Evolutionary conservation across 2,329 filamentous ascomycete genomes (phyloP).

Genomic region (Venturia aucupariae): DNA sequence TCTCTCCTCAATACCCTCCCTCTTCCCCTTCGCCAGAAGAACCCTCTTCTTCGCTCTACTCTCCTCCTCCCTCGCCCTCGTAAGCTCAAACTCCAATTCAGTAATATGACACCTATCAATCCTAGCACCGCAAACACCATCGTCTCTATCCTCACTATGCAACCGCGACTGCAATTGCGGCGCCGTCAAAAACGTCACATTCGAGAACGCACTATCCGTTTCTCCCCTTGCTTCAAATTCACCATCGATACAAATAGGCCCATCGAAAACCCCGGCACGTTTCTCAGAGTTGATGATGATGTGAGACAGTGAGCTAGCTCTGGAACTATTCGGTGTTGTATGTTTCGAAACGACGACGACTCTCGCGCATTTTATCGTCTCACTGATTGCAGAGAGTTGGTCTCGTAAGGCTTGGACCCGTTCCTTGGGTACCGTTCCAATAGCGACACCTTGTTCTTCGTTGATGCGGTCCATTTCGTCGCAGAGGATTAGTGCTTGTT

Average conservation of each 20-base stretch:
- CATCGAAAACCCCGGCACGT: background rate
- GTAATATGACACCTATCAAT: background rate
- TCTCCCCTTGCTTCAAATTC: background rate
- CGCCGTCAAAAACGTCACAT: background rate
- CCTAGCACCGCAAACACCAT: background rate
- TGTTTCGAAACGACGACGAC: background rate
- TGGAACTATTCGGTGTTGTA: background rate
- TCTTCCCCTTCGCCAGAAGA: background rate
- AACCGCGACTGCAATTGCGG: background rate
- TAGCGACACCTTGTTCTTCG: background rate
- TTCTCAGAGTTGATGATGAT: background rate
- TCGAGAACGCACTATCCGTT: background rate
- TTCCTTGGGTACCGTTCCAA: background rate
- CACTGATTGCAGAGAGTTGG: background rate
- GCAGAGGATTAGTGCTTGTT: background rate
- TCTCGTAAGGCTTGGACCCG: background rate
- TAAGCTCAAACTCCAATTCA: background rate
- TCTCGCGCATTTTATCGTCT: background rate
- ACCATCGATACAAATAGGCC: no score
- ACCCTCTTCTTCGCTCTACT: background rate
- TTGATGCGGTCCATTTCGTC: background rate
- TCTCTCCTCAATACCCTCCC: background rate
- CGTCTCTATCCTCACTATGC: background rate
- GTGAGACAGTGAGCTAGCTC: background rate
- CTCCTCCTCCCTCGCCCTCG: background rate